Percentiles rank a stretch among this genome's conserved stretches.
Evolutionary conservation across 176 grass and related monocot species (phyloP).

Genomic region (Melocanna baccifera): DNA sequence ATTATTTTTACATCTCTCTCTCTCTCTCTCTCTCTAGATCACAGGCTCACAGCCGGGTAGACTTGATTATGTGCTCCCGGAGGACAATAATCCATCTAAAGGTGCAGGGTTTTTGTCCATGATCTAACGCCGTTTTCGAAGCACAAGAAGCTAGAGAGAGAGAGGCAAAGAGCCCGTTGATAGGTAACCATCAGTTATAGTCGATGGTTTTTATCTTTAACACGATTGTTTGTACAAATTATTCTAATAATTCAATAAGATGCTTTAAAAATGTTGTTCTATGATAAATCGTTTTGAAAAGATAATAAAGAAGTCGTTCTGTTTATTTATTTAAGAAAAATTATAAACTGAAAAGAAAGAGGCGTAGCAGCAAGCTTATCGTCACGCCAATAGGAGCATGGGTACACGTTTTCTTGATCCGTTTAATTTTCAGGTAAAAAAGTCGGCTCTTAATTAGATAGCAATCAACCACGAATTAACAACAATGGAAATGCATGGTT

Average conservation of each 20-base stretch:
- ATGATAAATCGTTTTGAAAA: too few species aligned
- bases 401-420: neutral
- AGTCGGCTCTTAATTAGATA: too few species aligned
- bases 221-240: too few species aligned
- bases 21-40: neutral
- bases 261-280: too few species aligned
- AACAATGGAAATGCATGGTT: neutral
- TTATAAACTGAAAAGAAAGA: too few species aligned
- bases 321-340: neutral
- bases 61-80: constrained; percentile 21
- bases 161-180: neutral
- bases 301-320: accelerated
- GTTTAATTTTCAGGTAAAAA: too few species aligned
- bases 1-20: too few species aligned
- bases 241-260: too few species aligned
- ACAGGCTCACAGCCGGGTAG: neutral
- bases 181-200: neutral
- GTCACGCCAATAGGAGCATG: too few species aligned
- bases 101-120: constrained; percentile 8
- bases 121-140: neutral
- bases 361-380: neutral
- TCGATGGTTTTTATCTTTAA: too few species aligned
- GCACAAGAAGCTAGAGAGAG: neutral
- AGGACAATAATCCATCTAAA: neutral
- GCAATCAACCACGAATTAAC: neutral